A percentile compares a stretch with the other conserved stretches of the same genome.
Evolutionary conservation across 1,284 basidiomycete species (phyloP).

Genomic region (Amylostereum areolatum): DNA sequence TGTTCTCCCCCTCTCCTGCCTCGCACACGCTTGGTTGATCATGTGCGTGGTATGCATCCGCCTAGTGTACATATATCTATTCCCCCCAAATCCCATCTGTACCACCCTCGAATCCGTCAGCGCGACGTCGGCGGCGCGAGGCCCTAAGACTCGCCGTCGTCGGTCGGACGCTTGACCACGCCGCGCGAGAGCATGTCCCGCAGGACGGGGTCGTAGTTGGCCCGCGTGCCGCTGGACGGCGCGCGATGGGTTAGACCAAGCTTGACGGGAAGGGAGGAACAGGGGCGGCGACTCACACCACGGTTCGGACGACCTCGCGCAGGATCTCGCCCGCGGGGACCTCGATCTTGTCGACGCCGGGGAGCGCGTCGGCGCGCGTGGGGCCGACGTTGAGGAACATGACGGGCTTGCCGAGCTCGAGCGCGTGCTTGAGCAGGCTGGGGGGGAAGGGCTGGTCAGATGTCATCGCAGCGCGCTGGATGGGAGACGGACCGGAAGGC

Average conservation of each 20-base stretch:
- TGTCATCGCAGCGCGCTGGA: not conserved
- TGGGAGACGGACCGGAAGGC: slow-evolving; percentile 63
- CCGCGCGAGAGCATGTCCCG: slow-evolving; percentile 48
- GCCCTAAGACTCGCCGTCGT: slow-evolving; percentile 35
- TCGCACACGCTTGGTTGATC: too few species aligned
- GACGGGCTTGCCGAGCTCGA: slow-evolving; percentile 70
- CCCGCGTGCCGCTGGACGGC: slow-evolving; percentile 32
- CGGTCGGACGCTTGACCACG: slow-evolving; percentile 40
- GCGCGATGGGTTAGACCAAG: too few species aligned
- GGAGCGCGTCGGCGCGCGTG: slow-evolving; percentile 74
- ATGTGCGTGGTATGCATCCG: too few species aligned
- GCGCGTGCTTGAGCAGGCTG: slow-evolving; percentile 77
- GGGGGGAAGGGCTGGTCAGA: not conserved
- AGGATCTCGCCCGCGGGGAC: slow-evolving; percentile 65
- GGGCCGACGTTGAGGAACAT: slow-evolving; percentile 84
- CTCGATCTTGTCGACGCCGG: slow-evolving; percentile 72
- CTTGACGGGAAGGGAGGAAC: too few species aligned
- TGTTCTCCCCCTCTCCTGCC: slow-evolving; percentile 6
- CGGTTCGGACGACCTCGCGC: slow-evolving; percentile 47
- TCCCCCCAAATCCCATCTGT: too few species aligned
- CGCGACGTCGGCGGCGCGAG: too few species aligned
- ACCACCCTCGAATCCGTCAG: too few species aligned
- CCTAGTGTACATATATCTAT: too few species aligned
- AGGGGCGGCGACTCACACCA: slow-evolving; percentile 41
- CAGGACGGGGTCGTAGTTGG: slow-evolving; percentile 34